Percentiles rank a stretch among this genome's conserved stretches.
Conservation (phyloP, 495 filamentous ascomycete genomes). For the Neurospora intermedia region DNA sequence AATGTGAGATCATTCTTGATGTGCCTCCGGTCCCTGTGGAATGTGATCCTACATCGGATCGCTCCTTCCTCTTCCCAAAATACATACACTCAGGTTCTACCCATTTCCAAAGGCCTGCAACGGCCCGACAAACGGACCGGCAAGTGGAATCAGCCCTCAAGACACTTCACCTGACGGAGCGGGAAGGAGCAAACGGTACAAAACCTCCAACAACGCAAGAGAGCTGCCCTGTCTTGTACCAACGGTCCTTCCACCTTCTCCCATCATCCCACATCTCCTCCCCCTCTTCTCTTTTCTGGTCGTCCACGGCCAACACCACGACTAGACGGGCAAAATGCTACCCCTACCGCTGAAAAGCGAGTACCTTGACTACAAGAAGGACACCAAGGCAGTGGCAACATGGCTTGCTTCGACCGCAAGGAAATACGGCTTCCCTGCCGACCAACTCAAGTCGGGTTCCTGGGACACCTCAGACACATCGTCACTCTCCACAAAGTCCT, state of each 20-base stretch:
- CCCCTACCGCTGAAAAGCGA: slow-evolving; percentile 26
- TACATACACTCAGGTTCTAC: background rate
- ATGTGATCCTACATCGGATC: background rate
- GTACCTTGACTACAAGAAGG: slow-evolving; percentile 39
- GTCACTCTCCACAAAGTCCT: background rate
- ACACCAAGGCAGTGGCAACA: slow-evolving; percentile 36
- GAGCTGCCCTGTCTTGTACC: background rate
- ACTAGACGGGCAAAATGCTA: slow-evolving; percentile 13
- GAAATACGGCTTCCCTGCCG: slow-evolving; percentile 21
- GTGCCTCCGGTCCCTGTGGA: background rate
- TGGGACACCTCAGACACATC: background rate
- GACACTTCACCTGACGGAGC: background rate
- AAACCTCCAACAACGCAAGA: background rate
- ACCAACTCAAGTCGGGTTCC: slow-evolving; percentile 4
- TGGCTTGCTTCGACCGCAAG: slow-evolving; percentile 41
- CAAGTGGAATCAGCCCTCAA: background rate
- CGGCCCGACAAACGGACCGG: background rate
- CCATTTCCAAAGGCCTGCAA: background rate
- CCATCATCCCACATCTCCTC: background rate
- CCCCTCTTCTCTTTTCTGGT: background rate
- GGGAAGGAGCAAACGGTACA: background rate
- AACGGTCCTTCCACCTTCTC: background rate
- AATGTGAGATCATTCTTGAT: background rate
- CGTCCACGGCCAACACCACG: background rate
- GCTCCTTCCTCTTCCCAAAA: background rate